These are phyloP conservation scores for Microstegium vimineum DNA, from an alignment of 176 grass and related monocot genomes.

Conservation along the genomic window DNA sequence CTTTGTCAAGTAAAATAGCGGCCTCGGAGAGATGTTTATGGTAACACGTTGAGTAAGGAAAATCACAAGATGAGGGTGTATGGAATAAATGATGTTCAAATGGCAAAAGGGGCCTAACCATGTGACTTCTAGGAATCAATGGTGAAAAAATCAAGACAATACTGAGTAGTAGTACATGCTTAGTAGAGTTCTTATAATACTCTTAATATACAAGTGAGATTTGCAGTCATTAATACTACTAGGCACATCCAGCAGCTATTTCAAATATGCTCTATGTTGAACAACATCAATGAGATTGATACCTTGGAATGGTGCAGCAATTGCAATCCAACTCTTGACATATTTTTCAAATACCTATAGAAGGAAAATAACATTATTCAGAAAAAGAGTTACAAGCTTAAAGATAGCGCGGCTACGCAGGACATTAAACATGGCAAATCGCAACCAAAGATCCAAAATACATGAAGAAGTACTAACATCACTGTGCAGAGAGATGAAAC, in stretches of 20 bases:
- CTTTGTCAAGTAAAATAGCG: constrained; percentile 22
- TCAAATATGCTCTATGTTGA: not conserved
- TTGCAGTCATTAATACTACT: not conserved
- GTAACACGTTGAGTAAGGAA: not conserved
- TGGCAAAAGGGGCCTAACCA: not conserved
- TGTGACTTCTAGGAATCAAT: not conserved
- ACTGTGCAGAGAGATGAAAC: constrained; percentile 76
- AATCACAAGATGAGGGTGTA: not conserved
- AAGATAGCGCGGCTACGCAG: not conserved
- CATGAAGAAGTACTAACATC: constrained; percentile 55
- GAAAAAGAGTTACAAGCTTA: not conserved
- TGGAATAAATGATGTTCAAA: not conserved
- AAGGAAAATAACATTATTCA: constrained; percentile 13
- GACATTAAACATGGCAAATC: not conserved
- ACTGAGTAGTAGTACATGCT: not conserved
- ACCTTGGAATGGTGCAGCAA: constrained; percentile 99
- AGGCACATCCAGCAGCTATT: not conserved
- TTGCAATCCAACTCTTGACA: constrained; percentile 96
- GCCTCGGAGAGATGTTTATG: not conserved
- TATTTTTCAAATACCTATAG: constrained; percentile 88
- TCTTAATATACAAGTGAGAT: not conserved
- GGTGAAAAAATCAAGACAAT: not conserved
- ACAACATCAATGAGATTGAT: not conserved
- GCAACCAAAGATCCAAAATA: constrained; percentile 26
- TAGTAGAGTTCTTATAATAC: not conserved